Base-by-base conservation (phyloP, 176 grass and related monocot genomes). In the Thalia dealbata region DNA sequence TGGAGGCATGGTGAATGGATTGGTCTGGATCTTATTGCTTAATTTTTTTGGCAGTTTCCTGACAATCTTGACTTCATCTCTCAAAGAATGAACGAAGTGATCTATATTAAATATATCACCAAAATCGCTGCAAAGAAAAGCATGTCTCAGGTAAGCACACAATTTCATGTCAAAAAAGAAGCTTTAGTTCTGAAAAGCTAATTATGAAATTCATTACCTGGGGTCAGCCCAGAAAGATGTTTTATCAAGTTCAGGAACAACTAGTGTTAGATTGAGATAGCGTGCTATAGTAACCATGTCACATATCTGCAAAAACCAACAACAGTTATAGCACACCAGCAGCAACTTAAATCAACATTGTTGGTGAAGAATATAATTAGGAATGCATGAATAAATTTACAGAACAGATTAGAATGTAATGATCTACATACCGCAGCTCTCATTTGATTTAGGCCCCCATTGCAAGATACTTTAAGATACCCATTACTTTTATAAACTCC, bases 151-250 rank as follows among this genome's bases (percentile, higher is more conserved):
- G 0, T 29, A 10, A 52, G 11, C 13, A 50, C 30, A 50, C 13
- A n/a, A 11, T 52, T 28, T 14, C 12, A 21, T 10, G 25, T 10
- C 18, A 28, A 52, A 18, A 43, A 52, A 52, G 23, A 48, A 70
- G 4, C 18, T 25, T 24, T 24, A 29, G 10, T 48, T 70, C 28
- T 11, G 21, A 23, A 23, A 61, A 61, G 22, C n/a, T 29, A 78
- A 29, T 14, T 46, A 22, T 4, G 25, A 46, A 71, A 14, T 83
- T 16, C 73, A 87, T 2, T 72, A 96, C 93, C 93, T 92, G 69
- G 90, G 87, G 82, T 97, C 95, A 82, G 90, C 87, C 95, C 95
- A 97, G 84, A 97, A 97, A 82, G 90, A 97, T 77, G 86, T 86
- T 74, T 97, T 97, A 84, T 97, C 95, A 62, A 92, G 95, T 89